Evolutionary conservation across 106 monocot species (phyloP).

Genomic region (Dendrobium nobile): DNA sequence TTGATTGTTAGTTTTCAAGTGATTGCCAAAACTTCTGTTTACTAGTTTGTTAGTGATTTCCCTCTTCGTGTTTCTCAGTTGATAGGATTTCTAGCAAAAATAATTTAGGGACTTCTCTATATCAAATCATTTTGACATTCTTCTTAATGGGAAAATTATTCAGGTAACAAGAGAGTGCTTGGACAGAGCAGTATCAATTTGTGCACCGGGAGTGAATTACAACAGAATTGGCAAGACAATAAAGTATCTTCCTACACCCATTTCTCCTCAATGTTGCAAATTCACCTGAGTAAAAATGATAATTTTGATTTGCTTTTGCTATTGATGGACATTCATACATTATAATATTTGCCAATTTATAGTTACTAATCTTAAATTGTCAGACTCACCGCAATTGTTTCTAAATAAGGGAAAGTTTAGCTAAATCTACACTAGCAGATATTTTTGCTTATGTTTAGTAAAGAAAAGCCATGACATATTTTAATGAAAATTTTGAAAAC

Average conservation of each 20-base stretch:
- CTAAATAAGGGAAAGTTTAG: neutral
- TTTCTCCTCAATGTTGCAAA: neutral
- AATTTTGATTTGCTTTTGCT: neutral
- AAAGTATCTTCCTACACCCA: constrained; percentile 30
- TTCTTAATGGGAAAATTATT: neutral
- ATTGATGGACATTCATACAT: neutral
- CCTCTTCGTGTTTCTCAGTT: neutral
- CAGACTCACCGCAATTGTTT: neutral
- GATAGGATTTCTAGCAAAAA: neutral
- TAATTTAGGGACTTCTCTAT: neutral
- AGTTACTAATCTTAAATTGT: neutral
- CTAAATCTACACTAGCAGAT: neutral
- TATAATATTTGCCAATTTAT: neutral
- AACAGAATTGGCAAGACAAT: constrained; percentile 59
- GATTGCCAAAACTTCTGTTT: no score
- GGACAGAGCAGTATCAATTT: constrained; percentile 59
- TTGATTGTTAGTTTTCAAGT: neutral
- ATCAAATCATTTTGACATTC: neutral
- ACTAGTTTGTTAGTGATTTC: no score
- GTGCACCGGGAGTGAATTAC: constrained; percentile 59
- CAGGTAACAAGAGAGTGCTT: constrained; percentile 66
- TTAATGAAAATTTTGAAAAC: no score
- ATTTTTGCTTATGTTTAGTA: neutral
- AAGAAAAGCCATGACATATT: neutral
- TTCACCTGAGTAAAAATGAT: neutral